Base-by-base conservation (phyloP, 345 rosid species). In the Capsella bursapastoris region DNA sequence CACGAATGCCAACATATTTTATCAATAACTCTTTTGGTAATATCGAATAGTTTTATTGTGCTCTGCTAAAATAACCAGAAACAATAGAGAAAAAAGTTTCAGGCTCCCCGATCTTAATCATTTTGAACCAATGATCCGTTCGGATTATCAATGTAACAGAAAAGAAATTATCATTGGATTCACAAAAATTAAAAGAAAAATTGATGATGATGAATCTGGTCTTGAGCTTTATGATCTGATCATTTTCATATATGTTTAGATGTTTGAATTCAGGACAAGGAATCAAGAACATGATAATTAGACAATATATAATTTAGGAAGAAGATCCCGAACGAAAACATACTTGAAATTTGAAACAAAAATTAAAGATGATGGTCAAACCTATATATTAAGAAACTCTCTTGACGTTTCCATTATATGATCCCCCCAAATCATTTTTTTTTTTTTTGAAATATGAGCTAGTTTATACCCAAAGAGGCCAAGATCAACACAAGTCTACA, bases 1-100 rank as follows among this genome's bases (percentile, higher is more conserved):
- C 16, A 49, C 65, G 50, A 87, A 72, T 60, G 93, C 78, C 70
- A 40, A 57, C 97, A 87, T 84, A 53, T 56, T 72, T 52, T 22
- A 22, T 22, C 48, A 10, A 53, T 8, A 13, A 41, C 13, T 34
- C 7, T 34, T 41, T 62, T 62, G 3, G 35, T 52, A n/a, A 22
- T 22, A 22, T 22, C 2, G 7, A 11, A 63, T 35, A 8, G 22
- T 12, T 1, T 2, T 31, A 2, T 49, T 2, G 13, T 31, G 9
- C 14, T 25, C 55, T 63, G 57, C 57, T 55, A 44, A 65, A 32
- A 38, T 13, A 62, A 43, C 11, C 15, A 32, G 4, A 13, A 29
- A 15, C 5, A 40, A 8, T 0, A 64, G 13, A 8, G 7, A 13
- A 2, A 44, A 28, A 4, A 37, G 4, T 6, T 50, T 53, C 8